These are phyloP conservation scores for Leccinum subspadiceum DNA, from an alignment of 1,284 basidiomycete species.

Conservation along the genomic window DNA sequence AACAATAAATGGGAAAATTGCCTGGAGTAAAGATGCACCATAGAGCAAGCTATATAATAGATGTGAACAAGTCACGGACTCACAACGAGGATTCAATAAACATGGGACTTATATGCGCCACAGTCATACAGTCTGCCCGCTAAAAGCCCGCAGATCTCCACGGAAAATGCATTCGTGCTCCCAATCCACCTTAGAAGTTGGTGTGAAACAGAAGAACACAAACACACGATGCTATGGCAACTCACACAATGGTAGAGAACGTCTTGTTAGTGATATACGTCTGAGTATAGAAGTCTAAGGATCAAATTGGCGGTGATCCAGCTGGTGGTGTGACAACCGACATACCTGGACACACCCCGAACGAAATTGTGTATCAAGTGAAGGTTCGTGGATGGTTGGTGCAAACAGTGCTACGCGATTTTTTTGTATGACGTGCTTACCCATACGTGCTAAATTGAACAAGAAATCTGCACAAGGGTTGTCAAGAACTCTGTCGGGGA, in stretches of 20 bases:
- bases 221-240: not conserved
- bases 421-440: slow-evolving; percentile 20
- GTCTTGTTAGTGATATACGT: slow-evolving; percentile 35
- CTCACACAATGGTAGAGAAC: slow-evolving; percentile 39
- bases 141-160: slow-evolving; percentile 36
- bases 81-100: not conserved
- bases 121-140: slow-evolving; percentile 36
- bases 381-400: not conserved
- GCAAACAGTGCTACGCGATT: not conserved
- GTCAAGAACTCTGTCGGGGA: not conserved
- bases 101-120: slow-evolving; percentile 26
- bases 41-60: slow-evolving; percentile 23
- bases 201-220: not conserved
- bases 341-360: slow-evolving; percentile 45
- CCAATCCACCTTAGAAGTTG: slow-evolving; percentile 44
- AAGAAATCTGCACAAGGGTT: slow-evolving; percentile 24
- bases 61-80: not conserved
- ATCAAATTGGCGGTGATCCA: not conserved
- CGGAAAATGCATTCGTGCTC: slow-evolving; percentile 43
- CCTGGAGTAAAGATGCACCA: slow-evolving; percentile 29
- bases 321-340: not conserved
- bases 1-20: slow-evolving; percentile 38
- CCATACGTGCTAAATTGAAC: slow-evolving; percentile 38
- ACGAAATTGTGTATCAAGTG: slow-evolving; percentile 37
- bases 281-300: slow-evolving; percentile 36